phyloP scores from a whole-genome alignment of 805 yeast genomes.

The Debaryomyces prosopidis region DNA sequence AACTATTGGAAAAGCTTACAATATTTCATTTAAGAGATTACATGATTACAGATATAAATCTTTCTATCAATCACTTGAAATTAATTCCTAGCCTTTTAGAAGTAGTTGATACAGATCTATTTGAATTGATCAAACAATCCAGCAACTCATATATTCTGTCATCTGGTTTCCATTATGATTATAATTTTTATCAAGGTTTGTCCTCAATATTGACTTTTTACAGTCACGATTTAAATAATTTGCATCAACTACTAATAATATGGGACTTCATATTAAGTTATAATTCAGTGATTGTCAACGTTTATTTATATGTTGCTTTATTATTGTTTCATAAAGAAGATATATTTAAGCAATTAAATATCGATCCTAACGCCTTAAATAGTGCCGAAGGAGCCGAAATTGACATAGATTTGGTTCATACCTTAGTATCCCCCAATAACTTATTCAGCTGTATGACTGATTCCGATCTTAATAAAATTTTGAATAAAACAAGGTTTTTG shows the following conservation, averaged over 20 bases:
- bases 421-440: slow-evolving; percentile 31
- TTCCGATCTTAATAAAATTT: slow-evolving; percentile 23
- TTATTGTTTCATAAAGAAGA: slow-evolving; percentile 46
- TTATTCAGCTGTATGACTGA: slow-evolving; percentile 31
- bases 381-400: slow-evolving; percentile 12
- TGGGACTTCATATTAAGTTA: slow-evolving; percentile 71
- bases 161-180: slow-evolving; percentile 31
- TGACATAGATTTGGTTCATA: slow-evolving; percentile 37
- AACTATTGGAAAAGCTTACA: slow-evolving; percentile 56
- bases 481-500: slow-evolving; percentile 25
- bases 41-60: slow-evolving; percentile 69
- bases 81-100: slow-evolving; percentile 65
- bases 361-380: slow-evolving; percentile 7
- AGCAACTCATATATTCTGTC: slow-evolving; percentile 23
- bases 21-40: slow-evolving; percentile 74
- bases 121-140: slow-evolving; percentile 42
- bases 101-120: slow-evolving; percentile 45
- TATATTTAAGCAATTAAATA: slow-evolving; percentile 31
- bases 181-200: slow-evolving; percentile 57
- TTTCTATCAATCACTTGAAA: slow-evolving; percentile 63
- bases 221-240: slow-evolving; percentile 63
- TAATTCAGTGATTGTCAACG: slow-evolving; percentile 51
- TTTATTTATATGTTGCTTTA: slow-evolving; percentile 64
- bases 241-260: slow-evolving; percentile 51
- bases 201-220: slow-evolving; percentile 78